Percentiles rank a stretch among this genome's conserved stretches.
These are phyloP conservation scores for Pythium periplocum DNA, from an alignment of 352 stramenopile genomes.

Conservation along the genomic window DNA sequence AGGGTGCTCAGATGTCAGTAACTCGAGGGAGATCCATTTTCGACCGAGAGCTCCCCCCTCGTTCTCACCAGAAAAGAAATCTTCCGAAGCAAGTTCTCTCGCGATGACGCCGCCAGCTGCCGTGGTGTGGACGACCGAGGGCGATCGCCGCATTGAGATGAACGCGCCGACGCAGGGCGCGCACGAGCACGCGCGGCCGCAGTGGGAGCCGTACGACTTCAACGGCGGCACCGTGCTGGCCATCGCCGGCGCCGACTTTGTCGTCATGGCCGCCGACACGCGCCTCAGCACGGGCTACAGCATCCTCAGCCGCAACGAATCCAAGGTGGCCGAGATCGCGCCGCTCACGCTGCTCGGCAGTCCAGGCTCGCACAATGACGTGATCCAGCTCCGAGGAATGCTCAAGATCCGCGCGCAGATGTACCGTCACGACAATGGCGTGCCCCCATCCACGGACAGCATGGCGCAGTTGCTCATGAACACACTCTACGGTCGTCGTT, in stretches of 20 bases:
- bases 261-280: conserved; percentile 95
- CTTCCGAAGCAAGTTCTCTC: too few relatives aligned
- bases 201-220: conserved; percentile 84
- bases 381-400: conserved; percentile 80
- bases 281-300: conserved; percentile 96
- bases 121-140: conserved; percentile 63
- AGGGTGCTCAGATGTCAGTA: too few relatives aligned
- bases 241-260: conserved; percentile 95
- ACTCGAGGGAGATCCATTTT: too few relatives aligned
- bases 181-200: conserved; percentile 35
- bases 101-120: conserved; percentile 33
- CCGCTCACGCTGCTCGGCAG: conserved; percentile 65
- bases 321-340: conserved; percentile 84
- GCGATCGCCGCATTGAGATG: conserved; percentile 40
- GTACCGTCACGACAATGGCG: conserved; percentile 95
- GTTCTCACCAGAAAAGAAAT: too few relatives aligned
- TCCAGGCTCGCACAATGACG: conserved; percentile 81
- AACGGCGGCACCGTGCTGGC: conserved; percentile 86
- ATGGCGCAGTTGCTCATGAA: conserved; percentile 97
- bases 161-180: conserved; percentile 18
- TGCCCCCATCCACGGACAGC: conserved; percentile 87
- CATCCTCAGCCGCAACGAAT: conserved; percentile 94
- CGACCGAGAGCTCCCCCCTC: too few relatives aligned
- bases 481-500: conserved; percentile 97
- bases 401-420: conserved; percentile 80